Base-by-base conservation (phyloP, 768 basidiomycete genomes). In the Tulasnella sp. region DNA sequence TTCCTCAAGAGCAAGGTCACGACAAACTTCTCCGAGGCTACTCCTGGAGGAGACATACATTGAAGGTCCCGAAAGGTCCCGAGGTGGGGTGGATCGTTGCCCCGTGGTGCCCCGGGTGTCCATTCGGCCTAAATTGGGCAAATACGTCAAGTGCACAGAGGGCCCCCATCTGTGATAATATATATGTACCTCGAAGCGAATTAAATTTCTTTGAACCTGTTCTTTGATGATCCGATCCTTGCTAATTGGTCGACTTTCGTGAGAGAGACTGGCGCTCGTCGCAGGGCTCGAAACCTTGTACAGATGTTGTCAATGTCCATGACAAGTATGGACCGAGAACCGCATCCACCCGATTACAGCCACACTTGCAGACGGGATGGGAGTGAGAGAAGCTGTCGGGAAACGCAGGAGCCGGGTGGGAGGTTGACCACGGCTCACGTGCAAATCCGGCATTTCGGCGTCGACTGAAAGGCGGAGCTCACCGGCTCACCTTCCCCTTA, bases 1-100 rank as follows among this genome's bases (percentile, higher is more conserved):
- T 96, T 93, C 82, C 83, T 96, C 78, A 73, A 88, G 80, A 81
- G 80, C 22, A 96, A 96, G 81, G 93, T 96, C 42, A 87, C 86
- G 12, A 87, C 82, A 67, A 96, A 95, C 81, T 96, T 96, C 25
- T 68, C 67, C 31, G 68, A 68, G 29, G 38, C 34, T 39, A 68
- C 38, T 45, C 38, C 58, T 19, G 75, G 36, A 38, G 40, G 2
- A 40, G 75, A 37, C 6, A 31, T 17, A 19, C 11, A 70, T 45
- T 67, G 68, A 64, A 31, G 58, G 58, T 4, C 58, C 58, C 58
- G 58, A 64, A 31, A 64, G 25, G 58, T 6, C 31, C 58, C 58
- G 58, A 29, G 58, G 58, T 64, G 58, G 58, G 58, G 58, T 31
- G 19, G 58, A 31, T 11, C 58, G 6, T 4, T 64, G 45, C 58